Conservation (phyloP, 345 rosid genomes). For the Pistacia integerrima region DNA sequence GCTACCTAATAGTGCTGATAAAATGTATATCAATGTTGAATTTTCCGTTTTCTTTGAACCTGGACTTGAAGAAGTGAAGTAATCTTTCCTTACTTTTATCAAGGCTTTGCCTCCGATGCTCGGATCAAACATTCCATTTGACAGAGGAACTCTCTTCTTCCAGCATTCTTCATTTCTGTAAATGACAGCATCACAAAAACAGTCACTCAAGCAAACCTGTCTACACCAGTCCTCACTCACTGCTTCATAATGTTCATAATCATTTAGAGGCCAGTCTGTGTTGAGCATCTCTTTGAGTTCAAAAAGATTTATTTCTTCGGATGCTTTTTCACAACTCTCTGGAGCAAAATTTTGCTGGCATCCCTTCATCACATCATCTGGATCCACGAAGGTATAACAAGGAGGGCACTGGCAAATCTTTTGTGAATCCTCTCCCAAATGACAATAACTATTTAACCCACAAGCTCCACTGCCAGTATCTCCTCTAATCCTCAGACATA, state of each 20-base stretch:
- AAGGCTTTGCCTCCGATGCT: conserved; percentile 26
- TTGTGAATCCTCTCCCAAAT: conserved; percentile 1
- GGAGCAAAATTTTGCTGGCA: conserved; percentile 12
- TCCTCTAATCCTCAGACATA: background rate
- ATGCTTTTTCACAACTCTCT: conserved; percentile 13
- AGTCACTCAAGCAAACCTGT: conserved; percentile 35
- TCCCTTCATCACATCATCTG: conserved; percentile 17
- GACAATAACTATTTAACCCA: conserved; percentile 38
- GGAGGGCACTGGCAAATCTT: conserved; percentile 29
- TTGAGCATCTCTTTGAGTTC: conserved; percentile 17
- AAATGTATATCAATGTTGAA: conserved; percentile 15
- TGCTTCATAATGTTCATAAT: conserved; percentile 22
- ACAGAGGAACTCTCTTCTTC: conserved; percentile 42
- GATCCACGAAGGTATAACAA: conserved; percentile 13
- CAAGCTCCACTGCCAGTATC: conserved; percentile 25
- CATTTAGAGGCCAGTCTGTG: conserved; percentile 29
- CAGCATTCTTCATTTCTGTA: conserved; percentile 19
- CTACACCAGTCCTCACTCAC: conserved; percentile 38
- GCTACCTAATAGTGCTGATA: conserved; percentile 28
- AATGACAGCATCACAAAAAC: conserved; percentile 42
- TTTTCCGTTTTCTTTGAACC: conserved; percentile 1
- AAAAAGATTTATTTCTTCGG: conserved; percentile 8
- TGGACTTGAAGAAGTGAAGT: conserved; percentile 11
- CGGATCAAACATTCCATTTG: conserved; percentile 28
- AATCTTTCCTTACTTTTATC: conserved; percentile 30